Conservation (phyloP, 2,329 filamentous ascomycete species). For the Fusarium marasasianum region DNA sequence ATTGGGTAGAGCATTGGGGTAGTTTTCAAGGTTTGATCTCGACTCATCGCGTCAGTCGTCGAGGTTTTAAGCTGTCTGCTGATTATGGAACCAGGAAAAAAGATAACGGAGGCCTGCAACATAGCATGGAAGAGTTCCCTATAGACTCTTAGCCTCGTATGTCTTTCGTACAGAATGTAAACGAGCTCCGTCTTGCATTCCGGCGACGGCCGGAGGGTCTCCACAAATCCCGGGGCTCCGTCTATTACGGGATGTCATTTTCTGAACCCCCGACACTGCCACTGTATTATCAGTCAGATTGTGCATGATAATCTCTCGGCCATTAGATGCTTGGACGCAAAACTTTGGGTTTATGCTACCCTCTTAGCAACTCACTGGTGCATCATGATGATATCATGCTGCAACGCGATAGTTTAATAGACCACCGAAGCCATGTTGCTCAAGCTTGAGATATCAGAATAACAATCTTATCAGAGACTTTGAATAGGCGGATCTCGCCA, state of each 20-base stretch:
- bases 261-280: too few species aligned
- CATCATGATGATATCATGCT: conserved; percentile 21
- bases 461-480: background rate
- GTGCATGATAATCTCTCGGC: background rate
- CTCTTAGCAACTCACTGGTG: background rate
- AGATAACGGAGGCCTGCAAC: too few species aligned
- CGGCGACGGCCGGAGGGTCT: background rate
- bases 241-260: fast-evolving
- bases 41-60: background rate
- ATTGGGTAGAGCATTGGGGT: fast-evolving
- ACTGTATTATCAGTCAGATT: background rate
- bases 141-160: too few species aligned
- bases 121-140: too few species aligned
- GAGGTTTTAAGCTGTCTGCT: background rate
- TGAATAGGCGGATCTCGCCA: fast-evolving
- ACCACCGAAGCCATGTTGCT: too few species aligned
- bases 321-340: background rate
- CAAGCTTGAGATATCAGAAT: background rate
- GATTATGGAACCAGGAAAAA: too few species aligned
- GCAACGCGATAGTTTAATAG: background rate
- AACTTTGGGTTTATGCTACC: background rate
- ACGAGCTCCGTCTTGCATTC: background rate
- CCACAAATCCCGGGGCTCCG: background rate
- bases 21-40: fast-evolving
- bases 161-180: background rate